Base-by-base conservation (phyloP, 225 moss, liverwort and hornwort species). In the Takakia lepidozioides region DNA sequence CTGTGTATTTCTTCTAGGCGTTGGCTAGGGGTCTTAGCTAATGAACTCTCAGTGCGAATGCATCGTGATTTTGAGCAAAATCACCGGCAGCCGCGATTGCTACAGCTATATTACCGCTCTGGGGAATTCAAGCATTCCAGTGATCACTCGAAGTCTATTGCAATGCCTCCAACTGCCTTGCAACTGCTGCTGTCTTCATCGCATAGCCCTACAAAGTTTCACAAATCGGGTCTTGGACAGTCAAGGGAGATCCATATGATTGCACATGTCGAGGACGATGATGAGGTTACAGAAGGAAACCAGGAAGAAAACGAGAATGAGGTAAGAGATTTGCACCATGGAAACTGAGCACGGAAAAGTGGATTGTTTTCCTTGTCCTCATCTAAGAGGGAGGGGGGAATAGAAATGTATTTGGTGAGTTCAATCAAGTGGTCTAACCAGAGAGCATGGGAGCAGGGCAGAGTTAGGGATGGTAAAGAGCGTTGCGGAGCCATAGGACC, bases 81-180 rank as follows among this genome's bases (percentile, higher is more conserved):
- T 44, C 74, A 82, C 43, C 81, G 95, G 29, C 82, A 95, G 48
- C 87, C 95, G 13, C 84, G 77, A 48, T 54, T 87, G 54, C 77
- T 95, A 32, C 95, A 90, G 63, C 80, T 95, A 10, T 95, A 95
- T 47, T 89, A 89, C 59, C 78, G 93, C 15, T 73, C 86, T 37
- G 77, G 93, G 44, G 62, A 76, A 37, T 88, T 57, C 57, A 81
- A 62, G 48, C 61, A 78, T n/a, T 72, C 87, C 5, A 80, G 71
- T 10, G 95, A 95, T 56, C 90, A 90, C 57, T 90, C 90, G 36
- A 95, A 74, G 64, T 90, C 95, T 28, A 59, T 75, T 51, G 29
- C 82, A 10, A 87, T 90, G 89, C 87, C 95, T 35, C 58, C 63
- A 38, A 61, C 62, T 57, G 87, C 75, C 13, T 63, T 90, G 5